phyloP scores from a whole-genome alignment of 805 yeast species.

The Candida rishiriensis region DNA sequence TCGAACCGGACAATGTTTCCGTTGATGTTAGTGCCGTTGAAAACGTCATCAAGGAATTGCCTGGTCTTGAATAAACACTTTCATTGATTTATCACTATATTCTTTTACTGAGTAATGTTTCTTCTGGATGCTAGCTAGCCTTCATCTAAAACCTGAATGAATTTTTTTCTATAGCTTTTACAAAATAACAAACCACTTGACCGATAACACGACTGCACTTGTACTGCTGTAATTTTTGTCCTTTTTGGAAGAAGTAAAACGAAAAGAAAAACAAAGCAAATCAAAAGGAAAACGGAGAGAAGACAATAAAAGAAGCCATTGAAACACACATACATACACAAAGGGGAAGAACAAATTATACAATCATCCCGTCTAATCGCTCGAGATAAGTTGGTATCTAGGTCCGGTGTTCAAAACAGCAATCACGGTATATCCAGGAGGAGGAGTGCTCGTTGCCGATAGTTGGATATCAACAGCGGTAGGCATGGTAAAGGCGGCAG shows the following conservation, averaged over 20 bases:
- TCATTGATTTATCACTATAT: no score
- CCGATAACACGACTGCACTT: no score
- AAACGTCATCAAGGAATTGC: slow-evolving; percentile 34
- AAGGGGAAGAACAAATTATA: background rate
- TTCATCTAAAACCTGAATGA: no score
- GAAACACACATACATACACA: background rate
- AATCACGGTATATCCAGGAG: slow-evolving; percentile 2
- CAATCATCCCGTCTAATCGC: background rate
- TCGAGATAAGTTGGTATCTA: background rate
- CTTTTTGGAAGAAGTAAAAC: background rate
- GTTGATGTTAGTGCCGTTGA: slow-evolving; percentile 50
- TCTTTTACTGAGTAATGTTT: no score
- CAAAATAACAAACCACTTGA: no score
- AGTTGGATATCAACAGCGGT: slow-evolving; percentile 3
- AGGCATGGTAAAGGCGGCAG: background rate
- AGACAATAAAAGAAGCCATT: background rate
- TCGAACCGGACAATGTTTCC: slow-evolving; percentile 79
- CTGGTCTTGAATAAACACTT: slow-evolving; percentile 20
- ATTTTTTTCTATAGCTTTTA: no score
- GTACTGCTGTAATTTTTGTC: no score
- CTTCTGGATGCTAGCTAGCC: no score
- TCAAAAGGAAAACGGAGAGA: background rate
- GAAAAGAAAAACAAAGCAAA: background rate
- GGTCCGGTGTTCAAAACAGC: background rate
- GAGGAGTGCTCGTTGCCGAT: slow-evolving; percentile 1